These are phyloP conservation scores for Pochonia chlamydosporia DNA, from an alignment of 2,329 filamentous ascomycete genomes.

Conservation along the genomic window DNA sequence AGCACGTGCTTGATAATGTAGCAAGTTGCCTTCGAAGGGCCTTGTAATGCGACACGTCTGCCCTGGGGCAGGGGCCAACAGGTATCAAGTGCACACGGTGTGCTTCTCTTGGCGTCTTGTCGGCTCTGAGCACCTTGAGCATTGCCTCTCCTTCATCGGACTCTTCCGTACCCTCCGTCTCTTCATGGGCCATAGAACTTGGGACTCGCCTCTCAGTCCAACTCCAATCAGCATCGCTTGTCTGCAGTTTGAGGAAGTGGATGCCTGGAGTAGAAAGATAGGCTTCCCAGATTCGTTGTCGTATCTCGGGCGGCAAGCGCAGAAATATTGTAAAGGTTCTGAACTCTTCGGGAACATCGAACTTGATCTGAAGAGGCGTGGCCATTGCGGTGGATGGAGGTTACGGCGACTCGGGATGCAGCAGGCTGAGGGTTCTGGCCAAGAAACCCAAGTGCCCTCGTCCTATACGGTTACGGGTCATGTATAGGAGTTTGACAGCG, in stretches of 20 bases:
- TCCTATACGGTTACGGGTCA: not conserved
- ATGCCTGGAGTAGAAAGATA: slow-evolving; percentile 26
- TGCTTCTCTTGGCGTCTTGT: slow-evolving; percentile 14
- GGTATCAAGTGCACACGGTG: slow-evolving; percentile 18
- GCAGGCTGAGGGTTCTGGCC: not conserved
- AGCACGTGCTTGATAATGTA: slow-evolving; percentile 20
- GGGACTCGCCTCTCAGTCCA: slow-evolving; percentile 14
- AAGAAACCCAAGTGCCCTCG: not conserved
- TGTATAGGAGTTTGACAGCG: not conserved
- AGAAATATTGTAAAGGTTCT: slow-evolving; percentile 25
- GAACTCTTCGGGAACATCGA: slow-evolving; percentile 24
- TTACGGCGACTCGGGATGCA: not conserved
- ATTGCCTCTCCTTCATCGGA: slow-evolving; percentile 15
- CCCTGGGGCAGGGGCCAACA: slow-evolving; percentile 10
- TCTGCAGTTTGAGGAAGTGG: slow-evolving; percentile 26
- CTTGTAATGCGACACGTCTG: slow-evolving; percentile 28
- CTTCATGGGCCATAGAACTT: not conserved
- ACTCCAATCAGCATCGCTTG: slow-evolving; percentile 13
- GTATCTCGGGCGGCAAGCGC: slow-evolving; percentile 28
- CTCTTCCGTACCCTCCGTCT: slow-evolving; percentile 7
- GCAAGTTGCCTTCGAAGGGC: slow-evolving; percentile 20
- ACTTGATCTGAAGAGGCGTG: slow-evolving; percentile 17
- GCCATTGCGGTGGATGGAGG: not conserved
- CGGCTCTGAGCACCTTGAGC: slow-evolving; percentile 16
- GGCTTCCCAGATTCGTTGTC: slow-evolving; percentile 27